Percentiles rank a stretch among this genome's conserved stretches.
These are phyloP conservation scores for Nigrograna mackinnonii DNA, from an alignment of 2,329 filamentous ascomycete species.

Conservation along the genomic window DNA sequence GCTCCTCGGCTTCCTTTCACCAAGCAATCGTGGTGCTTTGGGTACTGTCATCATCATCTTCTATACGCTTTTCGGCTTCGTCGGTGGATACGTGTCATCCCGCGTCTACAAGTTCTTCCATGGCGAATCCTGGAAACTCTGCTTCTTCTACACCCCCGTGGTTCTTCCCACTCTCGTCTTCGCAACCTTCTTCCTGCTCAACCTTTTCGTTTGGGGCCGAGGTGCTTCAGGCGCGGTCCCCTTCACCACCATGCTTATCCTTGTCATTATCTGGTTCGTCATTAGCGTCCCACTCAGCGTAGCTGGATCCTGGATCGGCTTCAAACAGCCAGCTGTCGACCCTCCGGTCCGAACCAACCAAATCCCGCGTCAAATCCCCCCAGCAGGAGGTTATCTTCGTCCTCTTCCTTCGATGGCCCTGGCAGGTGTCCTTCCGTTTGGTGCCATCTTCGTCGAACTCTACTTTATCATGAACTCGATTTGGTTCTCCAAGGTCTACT, in stretches of 20 bases:
- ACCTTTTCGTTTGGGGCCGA: constrained; percentile 95
- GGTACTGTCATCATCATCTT: constrained; percentile 92
- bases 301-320: constrained; percentile 89
- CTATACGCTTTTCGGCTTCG: constrained; percentile 89
- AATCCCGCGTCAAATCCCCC: constrained; percentile 95
- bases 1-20: constrained; percentile 90
- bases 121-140: constrained; percentile 92
- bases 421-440: constrained; percentile 90
- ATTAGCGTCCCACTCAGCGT: constrained; percentile 93
- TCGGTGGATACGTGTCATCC: constrained; percentile 88
- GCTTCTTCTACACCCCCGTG: constrained; percentile 85
- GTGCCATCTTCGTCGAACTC: constrained; percentile 95
- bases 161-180: constrained; percentile 89
- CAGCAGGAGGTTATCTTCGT: constrained; percentile 78
- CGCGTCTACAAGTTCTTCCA: constrained; percentile 93
- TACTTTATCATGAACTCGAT: constrained; percentile 99
- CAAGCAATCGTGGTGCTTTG: constrained; percentile 91
- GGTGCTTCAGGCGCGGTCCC: constrained; percentile 91
- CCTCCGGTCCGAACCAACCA: constrained; percentile 93
- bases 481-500: constrained; percentile 99
- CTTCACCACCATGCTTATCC: constrained; percentile 94
- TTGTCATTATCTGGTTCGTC: constrained; percentile 93
- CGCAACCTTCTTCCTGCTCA: constrained; percentile 84
- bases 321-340: constrained; percentile 70
- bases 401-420: constrained; percentile 89